Evolutionary conservation across 139 green algal species (phyloP), one percentile per base, ranked within the genome.

Genomic region (Gonium pectorale): DNA sequence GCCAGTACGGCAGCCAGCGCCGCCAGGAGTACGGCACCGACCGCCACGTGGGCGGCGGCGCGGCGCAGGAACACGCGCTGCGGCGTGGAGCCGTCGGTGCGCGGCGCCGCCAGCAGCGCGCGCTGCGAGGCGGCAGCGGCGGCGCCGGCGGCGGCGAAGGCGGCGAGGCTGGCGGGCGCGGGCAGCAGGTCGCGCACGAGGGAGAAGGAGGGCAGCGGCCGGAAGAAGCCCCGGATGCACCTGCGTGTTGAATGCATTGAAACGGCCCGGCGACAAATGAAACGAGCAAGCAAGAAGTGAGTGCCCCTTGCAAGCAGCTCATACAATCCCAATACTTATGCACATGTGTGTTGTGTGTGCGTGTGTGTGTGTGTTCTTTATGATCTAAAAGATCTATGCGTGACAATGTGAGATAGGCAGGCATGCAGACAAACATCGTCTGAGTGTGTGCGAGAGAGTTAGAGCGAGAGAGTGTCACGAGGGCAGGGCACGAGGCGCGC

Each of bases 21-120:
- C 0, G 27, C 85, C 44, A 95, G 24, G 44, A 83, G 80, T 8
- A 56, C 60, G 3, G 71, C 71, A 2, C 89, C 92, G 22, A 94
- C 90, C 6, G 44, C 71, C 46, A 92, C 82, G 66, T 94, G 92
- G 60, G 73, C 1, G 8, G 21, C 83, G 37, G 64, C 73, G n/a
- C 54, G 74, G 24, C 52, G 60, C 46, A 85, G 46, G 44, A 85
- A 85, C n/a, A 68, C 44, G 33, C 33, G 66, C 52, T 75, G 43
- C 27, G 77, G 41, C 60, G 56, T 35, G 33, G 67, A 3, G 1
- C 3, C 11, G 37, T 31, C 41, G 62, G 44, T n/a, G n/a, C 27
- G 51, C 3, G 69, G 24, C 4, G 9, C 7, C 5, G 33, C 60
- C 75, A 71, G 13, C 51, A 86, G 11, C n/a, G 22, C 6, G 37